Evolutionary conservation across 768 basidiomycete genomes (phyloP).

Genomic region (Chlorophyllum brunneum): DNA sequence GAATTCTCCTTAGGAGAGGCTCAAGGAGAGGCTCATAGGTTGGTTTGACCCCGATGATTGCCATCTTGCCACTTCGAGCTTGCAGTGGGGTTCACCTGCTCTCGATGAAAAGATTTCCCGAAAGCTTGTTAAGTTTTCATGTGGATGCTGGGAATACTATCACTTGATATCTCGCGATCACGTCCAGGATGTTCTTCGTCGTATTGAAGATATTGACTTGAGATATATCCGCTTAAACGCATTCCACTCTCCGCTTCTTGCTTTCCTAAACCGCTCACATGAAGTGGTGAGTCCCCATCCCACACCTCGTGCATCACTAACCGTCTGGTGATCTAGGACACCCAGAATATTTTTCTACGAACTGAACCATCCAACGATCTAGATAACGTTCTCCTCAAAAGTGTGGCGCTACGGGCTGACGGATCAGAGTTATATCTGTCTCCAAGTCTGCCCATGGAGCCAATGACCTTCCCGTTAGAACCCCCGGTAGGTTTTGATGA

Average conservation of each 20-base stretch:
- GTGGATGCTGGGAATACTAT: no score
- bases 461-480: not conserved
- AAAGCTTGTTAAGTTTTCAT: no score
- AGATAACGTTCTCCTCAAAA: not conserved
- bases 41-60: not conserved
- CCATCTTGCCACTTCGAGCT: no score
- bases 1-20: not conserved
- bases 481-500: not conserved
- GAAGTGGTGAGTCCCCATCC: not conserved
- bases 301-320: not conserved
- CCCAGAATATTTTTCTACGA: not conserved
- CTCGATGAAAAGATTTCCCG: no score
- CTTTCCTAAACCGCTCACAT: not conserved
- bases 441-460: not conserved
- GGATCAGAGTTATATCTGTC: no score
- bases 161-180: no score
- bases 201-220: no score
- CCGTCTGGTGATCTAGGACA: not conserved
- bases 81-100: no score
- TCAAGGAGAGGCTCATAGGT: not conserved
- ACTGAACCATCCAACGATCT: not conserved
- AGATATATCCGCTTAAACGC: no score
- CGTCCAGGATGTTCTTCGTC: no score
- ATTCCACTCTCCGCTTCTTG: no score
- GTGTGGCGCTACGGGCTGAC: no score